Conservation (phyloP, 2,329 filamentous ascomycete species). For the Penicillium frequentans region DNA sequence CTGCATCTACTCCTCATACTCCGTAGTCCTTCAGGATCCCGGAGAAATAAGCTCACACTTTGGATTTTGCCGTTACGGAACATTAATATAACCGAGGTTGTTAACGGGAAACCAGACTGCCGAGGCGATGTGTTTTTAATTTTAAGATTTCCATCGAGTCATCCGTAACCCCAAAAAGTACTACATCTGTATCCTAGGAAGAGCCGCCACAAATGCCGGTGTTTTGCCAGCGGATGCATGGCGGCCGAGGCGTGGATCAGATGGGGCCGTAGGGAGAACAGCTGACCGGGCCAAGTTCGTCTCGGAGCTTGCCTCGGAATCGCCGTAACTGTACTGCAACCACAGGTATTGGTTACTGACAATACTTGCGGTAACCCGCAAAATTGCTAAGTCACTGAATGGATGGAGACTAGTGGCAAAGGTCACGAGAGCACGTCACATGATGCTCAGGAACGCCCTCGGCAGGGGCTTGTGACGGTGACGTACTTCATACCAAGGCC, state of each 20-base stretch:
- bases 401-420: slow-evolving; percentile 11
- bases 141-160: background rate
- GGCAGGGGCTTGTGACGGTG: slow-evolving; percentile 17
- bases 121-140: background rate
- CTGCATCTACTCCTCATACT: background rate
- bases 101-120: background rate
- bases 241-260: slow-evolving; percentile 13
- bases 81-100: background rate
- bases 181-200: background rate
- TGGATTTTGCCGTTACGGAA: background rate
- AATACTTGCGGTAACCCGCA: background rate
- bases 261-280: slow-evolving; percentile 2
- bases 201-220: slow-evolving; percentile 10
- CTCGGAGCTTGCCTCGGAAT: background rate
- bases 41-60: background rate
- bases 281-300: slow-evolving; percentile 2
- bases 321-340: background rate
- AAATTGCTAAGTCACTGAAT: background rate
- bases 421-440: slow-evolving; percentile 18
- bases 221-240: background rate
- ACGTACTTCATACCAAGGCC: slow-evolving; percentile 5
- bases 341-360: background rate
- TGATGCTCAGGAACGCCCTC: slow-evolving; percentile 15
- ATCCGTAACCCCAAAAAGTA: background rate
- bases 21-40: background rate